Evolutionary conservation across 495 filamentous ascomycete genomes (phyloP).

Genomic region (Hypoxylon fuscum): DNA sequence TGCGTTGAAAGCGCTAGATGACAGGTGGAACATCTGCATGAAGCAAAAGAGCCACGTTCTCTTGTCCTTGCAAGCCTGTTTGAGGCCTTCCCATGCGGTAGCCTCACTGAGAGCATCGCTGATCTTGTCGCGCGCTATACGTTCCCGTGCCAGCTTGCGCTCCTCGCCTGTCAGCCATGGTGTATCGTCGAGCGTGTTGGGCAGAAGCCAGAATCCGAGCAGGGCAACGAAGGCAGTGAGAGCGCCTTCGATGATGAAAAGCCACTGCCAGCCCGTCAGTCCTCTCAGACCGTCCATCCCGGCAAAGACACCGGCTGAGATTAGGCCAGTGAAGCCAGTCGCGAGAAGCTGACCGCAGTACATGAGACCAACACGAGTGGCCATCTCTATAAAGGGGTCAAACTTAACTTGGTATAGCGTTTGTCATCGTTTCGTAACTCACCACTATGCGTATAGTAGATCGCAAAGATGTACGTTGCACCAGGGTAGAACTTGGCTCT

Average conservation of each 20-base stretch:
- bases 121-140: conserved; percentile 45
- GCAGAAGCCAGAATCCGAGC: conserved; percentile 39
- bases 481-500: conserved; percentile 57
- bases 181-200: conserved; percentile 44
- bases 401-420: background rate
- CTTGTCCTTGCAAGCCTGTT: conserved; percentile 40
- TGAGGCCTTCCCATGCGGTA: conserved; percentile 39
- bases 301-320: conserved; percentile 36
- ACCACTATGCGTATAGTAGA: conserved; percentile 61
- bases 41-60: conserved; percentile 47
- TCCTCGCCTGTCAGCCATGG: conserved; percentile 40
- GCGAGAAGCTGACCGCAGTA: conserved; percentile 38
- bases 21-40: conserved; percentile 47
- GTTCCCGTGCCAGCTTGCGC: conserved; percentile 33
- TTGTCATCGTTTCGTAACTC: background rate
- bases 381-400: conserved; percentile 35
- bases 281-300: conserved; percentile 38
- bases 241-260: conserved; percentile 44
- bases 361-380: conserved; percentile 32
- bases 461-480: conserved; percentile 55
- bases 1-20: conserved; percentile 44
- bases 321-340: conserved; percentile 33
- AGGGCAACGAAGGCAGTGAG: conserved; percentile 41
- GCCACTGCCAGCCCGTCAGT: conserved; percentile 40
- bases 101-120: conserved; percentile 31